These are phyloP conservation scores for Babesia microti DNA, from an alignment of 169 alveolate species.

Conservation along the genomic window DNA sequence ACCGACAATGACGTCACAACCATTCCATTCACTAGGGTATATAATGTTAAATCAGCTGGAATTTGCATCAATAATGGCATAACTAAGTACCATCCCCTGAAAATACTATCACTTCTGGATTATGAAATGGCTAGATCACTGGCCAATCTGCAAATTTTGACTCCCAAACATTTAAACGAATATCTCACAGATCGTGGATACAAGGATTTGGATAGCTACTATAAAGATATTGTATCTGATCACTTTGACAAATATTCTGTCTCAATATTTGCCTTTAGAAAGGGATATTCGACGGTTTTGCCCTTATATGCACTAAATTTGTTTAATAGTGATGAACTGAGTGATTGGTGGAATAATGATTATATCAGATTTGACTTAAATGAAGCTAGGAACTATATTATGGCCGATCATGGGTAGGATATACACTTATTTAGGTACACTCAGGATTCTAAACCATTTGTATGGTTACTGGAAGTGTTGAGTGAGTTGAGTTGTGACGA, in stretches of 20 bases:
- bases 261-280: conserved; percentile 48
- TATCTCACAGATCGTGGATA: conserved; percentile 1
- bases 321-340: conserved; percentile 47
- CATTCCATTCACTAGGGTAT: conserved; percentile 24
- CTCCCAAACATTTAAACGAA: neutral
- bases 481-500: conserved; percentile 53
- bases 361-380: no score
- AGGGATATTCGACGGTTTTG: conserved; percentile 52
- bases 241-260: neutral
- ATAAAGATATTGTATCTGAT: neutral
- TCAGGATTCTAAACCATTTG: conserved; percentile 43
- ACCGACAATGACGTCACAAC: conserved; percentile 33
- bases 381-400: conserved; percentile 60
- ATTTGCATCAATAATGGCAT: neutral
- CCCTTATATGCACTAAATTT: conserved; percentile 47
- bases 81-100: neutral
- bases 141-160: no score
- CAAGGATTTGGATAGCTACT: no score
- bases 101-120: neutral
- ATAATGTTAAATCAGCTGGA: conserved; percentile 1
- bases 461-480: conserved; percentile 55
- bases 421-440: conserved; percentile 27
- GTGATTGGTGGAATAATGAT: conserved; percentile 32
- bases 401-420: conserved; percentile 81
- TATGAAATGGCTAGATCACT: neutral